Conservation (phyloP, 768 basidiomycete species). For the Chalciporus piperatus region DNA sequence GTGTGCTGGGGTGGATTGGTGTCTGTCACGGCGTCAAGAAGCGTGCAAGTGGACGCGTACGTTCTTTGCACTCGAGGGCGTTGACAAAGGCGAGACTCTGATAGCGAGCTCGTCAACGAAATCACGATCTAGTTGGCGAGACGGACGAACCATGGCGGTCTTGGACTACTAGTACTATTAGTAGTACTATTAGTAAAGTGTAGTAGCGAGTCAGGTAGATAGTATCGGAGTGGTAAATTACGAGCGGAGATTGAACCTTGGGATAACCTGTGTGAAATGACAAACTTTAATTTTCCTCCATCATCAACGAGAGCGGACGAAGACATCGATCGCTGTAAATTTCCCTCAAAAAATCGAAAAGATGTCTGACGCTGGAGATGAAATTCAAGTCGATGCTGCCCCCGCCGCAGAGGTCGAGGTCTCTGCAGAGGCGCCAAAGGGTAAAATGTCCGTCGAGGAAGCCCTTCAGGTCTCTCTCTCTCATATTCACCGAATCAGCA, state of each 20-base stretch:
- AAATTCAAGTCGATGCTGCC: conserved; percentile 72
- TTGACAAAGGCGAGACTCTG: conserved; percentile 74
- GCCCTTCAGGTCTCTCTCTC: conserved; percentile 71
- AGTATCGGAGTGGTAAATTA: conserved; percentile 35
- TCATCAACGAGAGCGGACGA: conserved; percentile 96
- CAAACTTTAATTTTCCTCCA: conserved; percentile 56
- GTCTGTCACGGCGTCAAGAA: conserved; percentile 1
- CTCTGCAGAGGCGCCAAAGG: conserved; percentile 86
- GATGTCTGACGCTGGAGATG: conserved; percentile 99
- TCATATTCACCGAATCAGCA: neutral
- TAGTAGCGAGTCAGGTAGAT: neutral
- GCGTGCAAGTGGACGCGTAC: conserved; percentile 39
- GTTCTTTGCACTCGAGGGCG: conserved; percentile 73
- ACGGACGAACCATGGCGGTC: conserved; percentile 29
- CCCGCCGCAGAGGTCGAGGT: conserved; percentile 72
- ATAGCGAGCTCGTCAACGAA: neutral
- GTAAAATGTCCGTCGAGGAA: conserved; percentile 94
- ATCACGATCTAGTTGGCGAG: conserved; percentile 22
- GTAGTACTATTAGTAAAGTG: neutral
- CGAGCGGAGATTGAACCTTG: conserved; percentile 54
- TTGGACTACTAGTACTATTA: neutral
- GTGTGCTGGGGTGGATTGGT: conserved; percentile 54
- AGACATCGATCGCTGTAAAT: conserved; percentile 71
- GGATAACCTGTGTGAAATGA: conserved; percentile 24
- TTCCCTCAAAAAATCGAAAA: conserved; percentile 30